A percentile compares a stretch with the other conserved stretches of the same genome.
Conservation (phyloP, 805 yeast genomes). For the Grigorovia jiainica region DNA sequence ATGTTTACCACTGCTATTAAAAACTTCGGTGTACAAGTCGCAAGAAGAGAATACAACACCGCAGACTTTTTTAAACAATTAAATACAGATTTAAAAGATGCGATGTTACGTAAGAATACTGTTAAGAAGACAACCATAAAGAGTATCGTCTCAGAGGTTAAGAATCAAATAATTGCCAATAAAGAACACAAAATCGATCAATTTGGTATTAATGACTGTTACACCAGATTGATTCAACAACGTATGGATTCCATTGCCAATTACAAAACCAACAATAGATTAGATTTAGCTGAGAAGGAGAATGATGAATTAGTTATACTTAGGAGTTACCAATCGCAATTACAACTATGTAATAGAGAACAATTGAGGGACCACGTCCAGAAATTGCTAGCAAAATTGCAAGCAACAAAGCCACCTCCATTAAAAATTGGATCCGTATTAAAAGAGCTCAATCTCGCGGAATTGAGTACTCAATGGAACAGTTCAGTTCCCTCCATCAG, state of each 20-base stretch:
- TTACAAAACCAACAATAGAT: constrained; percentile 37
- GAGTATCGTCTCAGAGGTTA: constrained; percentile 34
- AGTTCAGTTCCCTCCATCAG: too few species aligned
- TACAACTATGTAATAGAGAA: constrained; percentile 41
- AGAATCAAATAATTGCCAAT: constrained; percentile 36
- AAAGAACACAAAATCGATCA: constrained; percentile 24
- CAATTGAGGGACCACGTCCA: constrained; percentile 31
- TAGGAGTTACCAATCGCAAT: constrained; percentile 28
- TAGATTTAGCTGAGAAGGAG: constrained; percentile 48
- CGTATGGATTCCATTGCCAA: constrained; percentile 42
- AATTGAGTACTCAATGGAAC: too few species aligned
- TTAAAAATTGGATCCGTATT: too few species aligned
- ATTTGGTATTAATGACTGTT: constrained; percentile 29
- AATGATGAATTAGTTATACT: constrained; percentile 36
- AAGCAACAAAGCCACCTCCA: constrained; percentile 11
- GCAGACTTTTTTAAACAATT: constrained; percentile 18
- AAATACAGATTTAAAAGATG: constrained; percentile 37
- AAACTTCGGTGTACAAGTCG: too few species aligned
- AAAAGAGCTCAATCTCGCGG: too few species aligned
- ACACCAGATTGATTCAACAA: constrained; percentile 38
- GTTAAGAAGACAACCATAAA: constrained; percentile 37
- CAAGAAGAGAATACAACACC: too few species aligned
- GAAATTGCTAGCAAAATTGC: constrained; percentile 17
- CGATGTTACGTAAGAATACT: constrained; percentile 39
- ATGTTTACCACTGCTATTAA: too few species aligned